Conservation (phyloP, 257 asterid species). For the Capsicum chinense region DNA sequence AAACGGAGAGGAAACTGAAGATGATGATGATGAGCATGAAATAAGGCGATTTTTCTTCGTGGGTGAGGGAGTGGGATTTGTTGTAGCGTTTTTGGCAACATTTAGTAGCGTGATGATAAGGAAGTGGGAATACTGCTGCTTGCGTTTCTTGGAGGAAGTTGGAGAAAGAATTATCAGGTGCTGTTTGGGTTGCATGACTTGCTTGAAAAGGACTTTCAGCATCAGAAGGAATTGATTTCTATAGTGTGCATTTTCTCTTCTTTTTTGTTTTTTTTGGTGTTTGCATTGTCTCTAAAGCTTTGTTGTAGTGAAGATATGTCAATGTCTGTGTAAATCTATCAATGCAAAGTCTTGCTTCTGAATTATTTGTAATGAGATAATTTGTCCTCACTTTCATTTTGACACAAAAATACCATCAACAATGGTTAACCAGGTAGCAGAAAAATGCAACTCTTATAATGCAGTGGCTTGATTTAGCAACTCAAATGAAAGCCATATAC, state of each 20-base stretch:
- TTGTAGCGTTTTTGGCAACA: neutral
- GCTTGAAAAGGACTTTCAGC: neutral
- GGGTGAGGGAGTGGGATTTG: neutral
- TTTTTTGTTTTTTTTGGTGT: neutral
- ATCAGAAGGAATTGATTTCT: neutral
- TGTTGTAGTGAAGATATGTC: neutral
- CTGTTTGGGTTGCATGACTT: neutral
- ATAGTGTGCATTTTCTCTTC: neutral
- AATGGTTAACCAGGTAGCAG: neutral
- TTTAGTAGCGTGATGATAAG: neutral
- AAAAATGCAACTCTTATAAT: neutral
- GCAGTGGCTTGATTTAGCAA: too few species aligned
- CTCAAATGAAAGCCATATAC: too few species aligned
- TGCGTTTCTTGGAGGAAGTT: constrained; percentile 1
- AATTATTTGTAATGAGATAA: too few species aligned
- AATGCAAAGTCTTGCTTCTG: too few species aligned
- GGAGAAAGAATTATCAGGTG: neutral
- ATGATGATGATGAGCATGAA: neutral
- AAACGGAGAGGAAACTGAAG: too few species aligned
- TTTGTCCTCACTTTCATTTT: neutral
- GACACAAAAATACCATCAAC: neutral
- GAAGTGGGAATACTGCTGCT: constrained; percentile 23
- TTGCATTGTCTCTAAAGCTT: neutral
- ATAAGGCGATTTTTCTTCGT: neutral
- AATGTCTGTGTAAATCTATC: neutral